Percentiles rank a stretch among this genome's conserved stretches.
Conservation (phyloP, 495 filamentous ascomycete species). For the Parachaetomium inaequale region DNA sequence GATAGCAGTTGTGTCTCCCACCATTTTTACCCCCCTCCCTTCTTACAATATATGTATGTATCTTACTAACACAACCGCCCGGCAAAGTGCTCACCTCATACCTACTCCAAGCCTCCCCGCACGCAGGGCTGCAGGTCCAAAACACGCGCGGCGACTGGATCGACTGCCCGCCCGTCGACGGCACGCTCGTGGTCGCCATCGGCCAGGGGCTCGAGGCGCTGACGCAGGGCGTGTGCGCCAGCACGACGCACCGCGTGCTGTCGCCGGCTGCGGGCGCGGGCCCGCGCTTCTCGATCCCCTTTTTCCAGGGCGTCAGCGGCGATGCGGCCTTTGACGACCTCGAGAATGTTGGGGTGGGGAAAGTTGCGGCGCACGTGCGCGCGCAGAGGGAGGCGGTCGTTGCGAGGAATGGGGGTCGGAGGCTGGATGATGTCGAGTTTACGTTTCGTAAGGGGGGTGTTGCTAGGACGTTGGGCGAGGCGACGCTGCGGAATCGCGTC, state of each 20-base stretch:
- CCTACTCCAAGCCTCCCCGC: constrained; percentile 78
- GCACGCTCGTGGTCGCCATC: constrained; percentile 82
- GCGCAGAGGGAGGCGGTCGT: constrained; percentile 53
- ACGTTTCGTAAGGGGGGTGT: constrained; percentile 62
- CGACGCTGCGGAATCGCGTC: constrained; percentile 79
- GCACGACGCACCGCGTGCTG: constrained; percentile 81
- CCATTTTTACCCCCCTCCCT: background rate
- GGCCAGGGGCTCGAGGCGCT: constrained; percentile 90
- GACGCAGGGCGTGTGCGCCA: constrained; percentile 80
- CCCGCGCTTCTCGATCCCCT: constrained; percentile 77
- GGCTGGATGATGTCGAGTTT: constrained; percentile 70
- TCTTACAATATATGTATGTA: background rate
- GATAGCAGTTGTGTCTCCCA: constrained; percentile 55
- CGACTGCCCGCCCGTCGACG: constrained; percentile 59
- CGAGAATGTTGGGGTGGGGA: constrained; percentile 51
- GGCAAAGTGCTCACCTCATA: constrained; percentile 73
- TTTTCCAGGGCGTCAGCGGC: constrained; percentile 87
- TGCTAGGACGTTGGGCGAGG: constrained; percentile 71
- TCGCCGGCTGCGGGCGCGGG: constrained; percentile 61
- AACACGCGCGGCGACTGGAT: constrained; percentile 80
- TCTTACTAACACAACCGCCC: no score
- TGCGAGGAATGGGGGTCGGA: constrained; percentile 43
- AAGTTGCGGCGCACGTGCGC: constrained; percentile 64
- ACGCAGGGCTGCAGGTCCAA: constrained; percentile 83
- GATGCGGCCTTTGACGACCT: constrained; percentile 76